Base-by-base conservation (phyloP, 2,329 filamentous ascomycete genomes). In the Trichocomaceae sp. region DNA sequence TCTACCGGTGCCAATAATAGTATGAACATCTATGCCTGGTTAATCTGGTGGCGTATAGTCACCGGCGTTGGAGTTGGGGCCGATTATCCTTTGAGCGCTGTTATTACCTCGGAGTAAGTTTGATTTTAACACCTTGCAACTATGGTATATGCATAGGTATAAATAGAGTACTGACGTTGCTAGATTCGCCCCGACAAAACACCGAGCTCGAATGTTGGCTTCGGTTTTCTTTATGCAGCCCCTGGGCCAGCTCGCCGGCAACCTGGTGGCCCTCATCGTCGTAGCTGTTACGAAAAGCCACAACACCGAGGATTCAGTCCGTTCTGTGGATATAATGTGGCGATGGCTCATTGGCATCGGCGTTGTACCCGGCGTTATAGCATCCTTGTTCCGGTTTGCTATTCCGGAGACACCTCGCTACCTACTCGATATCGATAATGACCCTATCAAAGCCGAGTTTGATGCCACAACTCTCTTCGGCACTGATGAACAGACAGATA, bases 191-290 rank as follows among this genome's bases (percentile, higher is more conserved):
- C 73, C 75, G 0, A 86, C 82, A 0, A 79, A 78, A 47, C 83
- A 83, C n/a, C 75, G 84, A 48, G 80, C 80, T n/a, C 81, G 77
- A 19, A 87, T 87, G 84, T 73, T 87, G 59, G 81, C 84, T 5
- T 79, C 78, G 3, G 83, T 87, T 31, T 87, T 87, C 64, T 76
- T 85, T 61, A 86, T 85, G 80, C 84, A 87, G 60, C 83, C 84
- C 1, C 71, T 87, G 8, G 84, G 84, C 5, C 84, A 87, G 63
- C 79, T 85, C 1, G 73, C 84, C 1, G 83, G 83, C 13, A 83
- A 85, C 58, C 67, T 85, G 5, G 80, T 86, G 10, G 81, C 81
- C 3, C 69, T 85, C 4, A 60, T 77, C 58, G 68, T 77, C 31
- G 67, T 75, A 47, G 63, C 66, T 33, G 59, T 66, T 26, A 62